Conservation (phyloP, 2,329 filamentous ascomycete species). For the Aspergillus pseudoterreus region DNA sequence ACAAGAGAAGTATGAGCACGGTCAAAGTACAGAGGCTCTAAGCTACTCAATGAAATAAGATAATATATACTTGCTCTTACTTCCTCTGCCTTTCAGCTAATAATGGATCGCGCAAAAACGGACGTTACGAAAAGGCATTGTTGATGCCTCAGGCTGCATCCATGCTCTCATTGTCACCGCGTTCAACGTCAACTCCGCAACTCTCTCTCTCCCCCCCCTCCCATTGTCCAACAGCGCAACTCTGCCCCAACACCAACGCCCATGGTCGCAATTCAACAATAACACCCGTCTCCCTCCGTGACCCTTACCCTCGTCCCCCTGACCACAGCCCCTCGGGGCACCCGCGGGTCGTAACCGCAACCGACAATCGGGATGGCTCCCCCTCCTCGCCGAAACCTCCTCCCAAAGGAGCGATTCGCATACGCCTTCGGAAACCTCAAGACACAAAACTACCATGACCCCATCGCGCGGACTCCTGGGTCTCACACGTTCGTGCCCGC, state of each 20-base stretch:
- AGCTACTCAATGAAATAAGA: no score
- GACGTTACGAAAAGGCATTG: background rate
- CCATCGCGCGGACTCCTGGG: conserved; percentile 51
- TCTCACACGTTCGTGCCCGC: conserved; percentile 53
- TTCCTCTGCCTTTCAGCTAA: background rate
- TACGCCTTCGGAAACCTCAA: conserved; percentile 64
- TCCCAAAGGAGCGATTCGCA: conserved; percentile 66
- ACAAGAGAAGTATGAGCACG: background rate
- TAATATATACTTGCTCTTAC: no score
- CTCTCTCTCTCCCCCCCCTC: background rate
- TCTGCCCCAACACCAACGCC: background rate
- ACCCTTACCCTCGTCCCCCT: conserved; percentile 1
- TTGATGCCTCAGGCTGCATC: conserved; percentile 17
- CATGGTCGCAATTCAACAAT: background rate
- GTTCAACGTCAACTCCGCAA: background rate
- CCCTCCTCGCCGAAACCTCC: conserved; percentile 37
- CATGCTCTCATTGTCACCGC: background rate
- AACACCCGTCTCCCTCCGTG: background rate
- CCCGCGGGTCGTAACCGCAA: conserved; percentile 9
- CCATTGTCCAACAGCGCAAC: background rate
- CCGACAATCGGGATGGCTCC: conserved; percentile 33
- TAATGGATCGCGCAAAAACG: no score
- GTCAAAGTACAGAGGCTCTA: no score
- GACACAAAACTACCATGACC: conserved; percentile 68
- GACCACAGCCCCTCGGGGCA: conserved; percentile 20